Percentiles rank a stretch among this genome's conserved stretches.
Evolutionary conservation across 2,329 filamentous ascomycete species (phyloP).

Genomic region (Dothiorella sarmentorum): DNA sequence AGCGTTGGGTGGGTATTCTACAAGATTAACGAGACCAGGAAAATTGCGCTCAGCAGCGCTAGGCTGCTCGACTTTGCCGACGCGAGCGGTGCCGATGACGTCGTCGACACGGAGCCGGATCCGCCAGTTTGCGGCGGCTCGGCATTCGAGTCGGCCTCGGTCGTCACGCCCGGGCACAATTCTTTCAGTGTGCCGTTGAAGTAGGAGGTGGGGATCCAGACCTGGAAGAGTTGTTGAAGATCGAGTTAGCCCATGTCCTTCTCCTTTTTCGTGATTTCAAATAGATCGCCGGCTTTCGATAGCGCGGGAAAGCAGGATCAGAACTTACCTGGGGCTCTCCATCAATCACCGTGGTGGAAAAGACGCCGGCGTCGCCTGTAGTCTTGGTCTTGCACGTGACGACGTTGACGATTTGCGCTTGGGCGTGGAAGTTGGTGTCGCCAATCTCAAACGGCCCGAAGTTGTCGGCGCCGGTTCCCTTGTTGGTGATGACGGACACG

Average conservation of each 20-base stretch:
- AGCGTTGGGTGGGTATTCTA: no score
- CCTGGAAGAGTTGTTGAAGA: not conserved
- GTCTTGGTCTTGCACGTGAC: constrained; percentile 5
- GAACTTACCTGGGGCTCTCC: constrained; percentile 1
- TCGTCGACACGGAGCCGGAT: not conserved
- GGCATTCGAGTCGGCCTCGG: not conserved
- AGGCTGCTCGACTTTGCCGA: constrained; percentile 8
- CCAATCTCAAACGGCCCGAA: constrained; percentile 5
- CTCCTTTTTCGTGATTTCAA: no score
- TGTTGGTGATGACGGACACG: not conserved
- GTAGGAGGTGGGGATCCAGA: not conserved
- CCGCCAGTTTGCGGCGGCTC: not conserved
- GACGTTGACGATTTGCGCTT: not conserved
- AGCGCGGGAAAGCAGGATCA: not conserved
- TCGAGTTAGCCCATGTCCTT: no score
- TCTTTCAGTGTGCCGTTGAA: constrained; percentile 11
- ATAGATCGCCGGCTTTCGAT: no score
- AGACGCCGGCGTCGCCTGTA: not conserved
- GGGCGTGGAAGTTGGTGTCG: constrained; percentile 12
- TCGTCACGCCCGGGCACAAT: not conserved
- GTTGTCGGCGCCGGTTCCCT: not conserved
- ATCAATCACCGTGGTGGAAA: not conserved
- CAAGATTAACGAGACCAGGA: constrained; percentile 11
- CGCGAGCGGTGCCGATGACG: not conserved
- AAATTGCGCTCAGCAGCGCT: constrained; percentile 1